Evolutionary conservation across 1,139 yeast species (phyloP).

Genomic region (Scheffersomyces segobiensis): DNA sequence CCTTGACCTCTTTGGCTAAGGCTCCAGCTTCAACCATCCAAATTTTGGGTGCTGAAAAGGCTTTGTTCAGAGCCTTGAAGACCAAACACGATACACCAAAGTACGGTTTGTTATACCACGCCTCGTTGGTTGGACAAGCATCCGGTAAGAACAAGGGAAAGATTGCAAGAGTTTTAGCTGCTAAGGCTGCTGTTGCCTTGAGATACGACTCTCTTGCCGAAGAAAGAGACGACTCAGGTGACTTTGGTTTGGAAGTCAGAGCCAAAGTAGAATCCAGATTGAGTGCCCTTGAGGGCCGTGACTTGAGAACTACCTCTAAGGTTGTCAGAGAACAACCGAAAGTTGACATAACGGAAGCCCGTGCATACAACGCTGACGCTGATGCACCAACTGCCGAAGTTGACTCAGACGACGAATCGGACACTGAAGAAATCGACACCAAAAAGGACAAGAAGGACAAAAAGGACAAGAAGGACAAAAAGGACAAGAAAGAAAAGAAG

Average conservation of each 20-base stretch:
- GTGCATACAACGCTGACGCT: conserved; percentile 93
- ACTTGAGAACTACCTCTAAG: conserved; percentile 78
- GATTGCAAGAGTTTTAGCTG: conserved; percentile 98
- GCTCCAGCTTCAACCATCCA: conserved; percentile 99
- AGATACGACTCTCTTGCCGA: conserved; percentile 97
- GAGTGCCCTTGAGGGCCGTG: conserved; percentile 95
- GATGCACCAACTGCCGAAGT: conserved; percentile 55
- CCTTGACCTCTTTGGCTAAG: conserved; percentile 89
- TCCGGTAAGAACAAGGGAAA: conserved; percentile 97
- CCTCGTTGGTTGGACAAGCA: conserved; percentile 95
- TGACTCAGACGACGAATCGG: conserved; percentile 49
- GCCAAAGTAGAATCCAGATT: conserved; percentile 93
- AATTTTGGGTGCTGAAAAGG: conserved; percentile 98
- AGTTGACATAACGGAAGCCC: conserved; percentile 79
- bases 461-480: conserved; percentile 23
- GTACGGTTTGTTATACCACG: conserved; percentile 95
- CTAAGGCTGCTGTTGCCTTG: conserved; percentile 94
- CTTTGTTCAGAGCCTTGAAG: conserved; percentile 95
- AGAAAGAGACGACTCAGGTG: conserved; percentile 94
- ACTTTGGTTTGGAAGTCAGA: conserved; percentile 88
- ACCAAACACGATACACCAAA: conserved; percentile 98
- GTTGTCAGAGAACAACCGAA: conserved; percentile 75
- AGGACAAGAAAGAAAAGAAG: conserved; percentile 24
- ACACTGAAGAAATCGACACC: conserved; percentile 48
- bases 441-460: conserved; percentile 33